Percentiles rank a stretch among this genome's conserved stretches.
These are phyloP conservation scores for Suhomyces kunorum DNA, from an alignment of 1,139 yeast genomes.

Conservation along the genomic window DNA sequence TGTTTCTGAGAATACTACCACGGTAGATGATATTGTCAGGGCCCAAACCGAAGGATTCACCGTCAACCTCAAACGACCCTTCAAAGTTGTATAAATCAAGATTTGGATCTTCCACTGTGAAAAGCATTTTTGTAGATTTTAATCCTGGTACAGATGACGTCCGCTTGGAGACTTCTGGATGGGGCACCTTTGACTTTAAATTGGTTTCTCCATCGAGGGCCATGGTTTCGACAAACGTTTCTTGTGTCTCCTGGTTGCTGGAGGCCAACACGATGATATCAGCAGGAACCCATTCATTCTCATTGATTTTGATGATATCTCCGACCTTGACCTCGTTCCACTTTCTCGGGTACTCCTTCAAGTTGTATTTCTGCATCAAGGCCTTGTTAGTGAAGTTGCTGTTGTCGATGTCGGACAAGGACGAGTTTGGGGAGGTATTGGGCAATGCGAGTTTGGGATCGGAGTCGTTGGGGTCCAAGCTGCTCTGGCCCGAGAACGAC, in stretches of 20 bases:
- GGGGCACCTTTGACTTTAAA: conserved; percentile 72
- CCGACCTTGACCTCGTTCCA: conserved; percentile 90
- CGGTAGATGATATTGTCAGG: conserved; percentile 82
- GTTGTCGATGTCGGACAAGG: conserved; percentile 11
- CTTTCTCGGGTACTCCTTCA: conserved; percentile 36
- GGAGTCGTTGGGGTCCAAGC: conserved; percentile 1
- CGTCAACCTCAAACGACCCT: conserved; percentile 55
- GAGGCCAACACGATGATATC: conserved; percentile 75
- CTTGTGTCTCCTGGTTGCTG: conserved; percentile 56
- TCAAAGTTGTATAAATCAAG: conserved; percentile 88
- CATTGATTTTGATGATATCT: conserved; percentile 67
- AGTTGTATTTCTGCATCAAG: conserved; percentile 34
- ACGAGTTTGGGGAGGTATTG: conserved; percentile 9
- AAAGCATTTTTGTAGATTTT: conserved; percentile 49
- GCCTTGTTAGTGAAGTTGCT: conserved; percentile 23
- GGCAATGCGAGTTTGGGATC: not conserved
- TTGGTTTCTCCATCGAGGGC: conserved; percentile 97
- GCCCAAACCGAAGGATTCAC: conserved; percentile 57
- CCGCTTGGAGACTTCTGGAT: conserved; percentile 55
- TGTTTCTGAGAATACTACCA: conserved; percentile 86
- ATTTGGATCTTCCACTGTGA: conserved; percentile 88
- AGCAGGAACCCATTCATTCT: conserved; percentile 93
- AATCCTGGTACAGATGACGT: conserved; percentile 55
- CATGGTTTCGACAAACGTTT: conserved; percentile 91
- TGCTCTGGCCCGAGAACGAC: conserved; percentile 5